phyloP scores from a whole-genome alignment of 306 rosid genomes.

The Elaeagnus macrophylla region DNA sequence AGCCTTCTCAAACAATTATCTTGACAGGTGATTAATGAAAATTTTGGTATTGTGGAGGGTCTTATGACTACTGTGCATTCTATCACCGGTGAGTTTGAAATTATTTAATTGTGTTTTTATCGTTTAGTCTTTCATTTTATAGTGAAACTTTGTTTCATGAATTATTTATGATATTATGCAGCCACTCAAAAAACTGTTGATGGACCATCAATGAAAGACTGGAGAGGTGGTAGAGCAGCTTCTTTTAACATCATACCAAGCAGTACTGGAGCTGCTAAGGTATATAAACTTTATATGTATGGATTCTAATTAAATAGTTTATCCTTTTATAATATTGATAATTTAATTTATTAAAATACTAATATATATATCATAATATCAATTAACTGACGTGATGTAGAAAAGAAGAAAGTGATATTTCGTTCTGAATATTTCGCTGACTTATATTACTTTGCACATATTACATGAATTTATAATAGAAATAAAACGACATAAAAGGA shows the following conservation, averaged over 20 bases:
- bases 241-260: conserved; percentile 98
- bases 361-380: no score
- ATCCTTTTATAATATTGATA: no score
- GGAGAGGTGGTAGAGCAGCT: conserved; percentile 99
- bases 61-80: conserved; percentile 93
- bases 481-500: no score
- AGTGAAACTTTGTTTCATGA: neutral
- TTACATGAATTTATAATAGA: no score
- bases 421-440: no score
- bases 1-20: neutral
- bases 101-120: neutral
- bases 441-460: no score
- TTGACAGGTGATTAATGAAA: conserved; percentile 68
- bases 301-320: no score
- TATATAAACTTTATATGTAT: conserved; percentile 15
- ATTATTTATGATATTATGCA: conserved; percentile 21
- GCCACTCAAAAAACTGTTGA: conserved; percentile 99
- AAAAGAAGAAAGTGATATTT: no score
- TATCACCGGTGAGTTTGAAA: conserved; percentile 52
- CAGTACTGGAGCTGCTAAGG: conserved; percentile 99
- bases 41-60: conserved; percentile 92
- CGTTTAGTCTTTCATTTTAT: neutral
- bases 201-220: conserved; percentile 96
- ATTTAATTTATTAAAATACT: no score
- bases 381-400: no score